phyloP scores from a whole-genome alignment of 108 stramenopile species.

The Pseudonitzschia multiseries region DNA sequence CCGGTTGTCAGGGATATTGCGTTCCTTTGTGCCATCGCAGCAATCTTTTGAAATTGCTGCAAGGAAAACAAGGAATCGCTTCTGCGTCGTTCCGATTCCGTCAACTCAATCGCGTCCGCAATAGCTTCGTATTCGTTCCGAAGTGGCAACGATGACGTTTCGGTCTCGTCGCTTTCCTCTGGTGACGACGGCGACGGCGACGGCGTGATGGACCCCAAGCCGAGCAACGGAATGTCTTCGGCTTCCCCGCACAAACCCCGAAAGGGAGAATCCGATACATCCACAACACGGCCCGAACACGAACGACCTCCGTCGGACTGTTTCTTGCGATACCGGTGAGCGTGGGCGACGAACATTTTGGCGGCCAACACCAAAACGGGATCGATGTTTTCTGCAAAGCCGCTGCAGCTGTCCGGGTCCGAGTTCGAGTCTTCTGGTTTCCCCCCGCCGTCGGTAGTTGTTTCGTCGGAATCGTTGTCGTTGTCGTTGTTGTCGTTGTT shows the following conservation, averaged over 20 bases:
- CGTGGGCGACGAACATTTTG: conserved; percentile 6
- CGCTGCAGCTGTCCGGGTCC: not conserved
- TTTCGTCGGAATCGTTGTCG: not conserved
- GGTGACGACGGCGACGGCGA: too few relatives aligned
- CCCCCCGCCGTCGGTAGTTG: not conserved
- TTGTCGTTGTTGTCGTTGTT: too few relatives aligned
- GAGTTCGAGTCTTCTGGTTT: not conserved
- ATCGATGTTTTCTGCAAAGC: not conserved
- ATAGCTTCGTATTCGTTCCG: conserved; percentile 10
- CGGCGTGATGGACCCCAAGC: not conserved
- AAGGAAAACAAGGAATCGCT: conserved; percentile 19
- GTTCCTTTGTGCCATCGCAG: conserved; percentile 39
- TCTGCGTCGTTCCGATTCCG: not conserved
- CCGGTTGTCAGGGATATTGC: conserved; percentile 36
- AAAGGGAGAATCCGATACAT: not conserved
- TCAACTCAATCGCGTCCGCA: not conserved
- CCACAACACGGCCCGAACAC: too few relatives aligned
- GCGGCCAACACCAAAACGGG: conserved; percentile 3
- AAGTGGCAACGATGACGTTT: not conserved
- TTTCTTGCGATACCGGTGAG: not conserved
- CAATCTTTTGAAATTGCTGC: conserved; percentile 23
- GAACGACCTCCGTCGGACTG: too few relatives aligned
- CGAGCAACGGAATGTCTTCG: not conserved
- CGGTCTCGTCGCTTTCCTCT: not conserved
- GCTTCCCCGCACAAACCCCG: conserved; percentile 1